Base-by-base conservation (phyloP, 2,329 filamentous ascomycete species). In the Cladosporium sp. region DNA sequence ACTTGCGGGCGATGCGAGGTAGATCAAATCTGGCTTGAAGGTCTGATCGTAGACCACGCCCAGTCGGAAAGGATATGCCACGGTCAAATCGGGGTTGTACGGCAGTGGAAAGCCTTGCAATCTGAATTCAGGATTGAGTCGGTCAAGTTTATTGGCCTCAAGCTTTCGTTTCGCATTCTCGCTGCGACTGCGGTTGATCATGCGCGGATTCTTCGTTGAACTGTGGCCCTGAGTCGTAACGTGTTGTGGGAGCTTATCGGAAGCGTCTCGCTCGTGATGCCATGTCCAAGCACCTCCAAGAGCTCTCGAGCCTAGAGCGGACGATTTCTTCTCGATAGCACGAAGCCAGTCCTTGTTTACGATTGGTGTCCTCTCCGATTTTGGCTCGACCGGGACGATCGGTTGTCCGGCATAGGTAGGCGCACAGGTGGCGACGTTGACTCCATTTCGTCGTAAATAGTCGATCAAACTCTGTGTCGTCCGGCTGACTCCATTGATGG, bases 401-500 rank as follows among this genome's bases (percentile, higher is more conserved):
- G 80, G 79, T 8, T 76, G 77, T 59, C 82, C 78, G 59, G 69
- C 62, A 61, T 73, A 69, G 39, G 78, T 72, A 13, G 84, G 84
- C 35, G 84, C 83, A 29, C 86, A 83, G 5, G 86, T 80, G 7
- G 82, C 80, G 43, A 87, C 78, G 15, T 82, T 74, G 9, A 78
- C 82, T 16, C 81, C 83, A 57, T 86, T 71, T n/a, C 70, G 70
- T 50, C 82, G 77, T 16, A 87, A 71, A 56, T 86, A 84, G 62
- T 82, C 79, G 48, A 87, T 80, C 45, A 87, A 75, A 72, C 82
- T 85, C 57, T 83, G 71, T 0, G 84, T 87, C 4, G 84, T 87
- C 53, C 83, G 76, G 59, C 80, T 85, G 39, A 87, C 84, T n/a
- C 84, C 84, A 61, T 87, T 87, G 62, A 87, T 81, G 0, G 84